These are phyloP conservation scores for Phlebiopsis gigantea DNA, from an alignment of 768 basidiomycete species.

Conservation along the genomic window DNA sequence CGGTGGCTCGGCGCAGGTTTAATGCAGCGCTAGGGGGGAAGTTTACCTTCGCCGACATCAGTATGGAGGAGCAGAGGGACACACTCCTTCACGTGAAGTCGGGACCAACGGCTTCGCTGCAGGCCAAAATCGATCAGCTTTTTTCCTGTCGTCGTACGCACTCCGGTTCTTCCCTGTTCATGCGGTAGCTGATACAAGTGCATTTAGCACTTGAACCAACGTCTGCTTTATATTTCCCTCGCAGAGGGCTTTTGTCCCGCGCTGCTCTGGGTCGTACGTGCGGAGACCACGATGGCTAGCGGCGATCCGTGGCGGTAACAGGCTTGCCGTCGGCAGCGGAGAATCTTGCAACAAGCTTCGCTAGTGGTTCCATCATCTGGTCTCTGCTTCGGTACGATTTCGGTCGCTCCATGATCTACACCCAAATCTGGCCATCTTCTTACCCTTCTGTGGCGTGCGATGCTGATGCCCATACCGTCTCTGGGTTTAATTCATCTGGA, in stretches of 20 bases:
- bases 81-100: background rate
- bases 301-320: background rate
- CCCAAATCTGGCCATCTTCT: conserved; percentile 1
- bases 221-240: background rate
- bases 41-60: no score
- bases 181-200: background rate
- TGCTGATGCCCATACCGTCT: background rate
- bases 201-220: no score
- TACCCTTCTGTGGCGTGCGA: conserved; percentile 5
- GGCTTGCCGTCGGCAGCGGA: background rate
- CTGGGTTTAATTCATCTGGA: conserved; percentile 5
- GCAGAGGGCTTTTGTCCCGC: background rate
- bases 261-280: no score
- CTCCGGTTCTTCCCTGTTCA: background rate
- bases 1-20: background rate
- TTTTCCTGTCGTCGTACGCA: background rate
- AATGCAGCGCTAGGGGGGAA: no score
- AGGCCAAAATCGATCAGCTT: background rate
- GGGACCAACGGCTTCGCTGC: background rate
- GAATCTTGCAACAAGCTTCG: background rate
- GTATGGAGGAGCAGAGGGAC: background rate
- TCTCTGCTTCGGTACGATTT: background rate
- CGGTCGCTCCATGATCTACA: conserved; percentile 1
- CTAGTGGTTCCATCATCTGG: background rate
- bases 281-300: background rate